These are phyloP conservation scores for Eucommia ulmoides DNA, from an alignment of 257 asterid species.

Conservation along the genomic window DNA sequence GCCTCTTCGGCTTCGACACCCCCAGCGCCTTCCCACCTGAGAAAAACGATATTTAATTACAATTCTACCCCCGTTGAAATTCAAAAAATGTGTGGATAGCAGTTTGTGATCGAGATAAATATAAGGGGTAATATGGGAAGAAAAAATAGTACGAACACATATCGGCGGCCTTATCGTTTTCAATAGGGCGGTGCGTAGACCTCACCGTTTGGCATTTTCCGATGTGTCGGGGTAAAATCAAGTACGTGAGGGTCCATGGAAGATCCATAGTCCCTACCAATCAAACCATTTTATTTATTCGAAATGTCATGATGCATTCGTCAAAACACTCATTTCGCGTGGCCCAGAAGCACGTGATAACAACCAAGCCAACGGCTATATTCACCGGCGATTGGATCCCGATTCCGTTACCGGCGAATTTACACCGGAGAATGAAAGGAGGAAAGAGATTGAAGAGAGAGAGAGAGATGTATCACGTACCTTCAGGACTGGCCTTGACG, in stretches of 20 bases:
- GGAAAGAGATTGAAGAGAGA: neutral
- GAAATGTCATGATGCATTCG: neutral
- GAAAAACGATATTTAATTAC: too few relatives aligned
- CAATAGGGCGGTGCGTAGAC: too few relatives aligned
- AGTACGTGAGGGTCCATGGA: too few relatives aligned
- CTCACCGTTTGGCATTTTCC: too few relatives aligned
- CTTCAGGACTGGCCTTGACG: slow-evolving; percentile 58
- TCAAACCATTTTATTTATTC: neutral
- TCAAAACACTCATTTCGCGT: slow-evolving; percentile 11
- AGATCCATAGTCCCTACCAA: neutral
- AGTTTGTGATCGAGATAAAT: too few relatives aligned
- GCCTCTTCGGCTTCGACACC: slow-evolving; percentile 46
- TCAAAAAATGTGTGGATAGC: too few relatives aligned
- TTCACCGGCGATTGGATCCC: slow-evolving; percentile 10
- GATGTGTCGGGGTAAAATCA: too few relatives aligned
- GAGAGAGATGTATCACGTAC: slow-evolving; percentile 23
- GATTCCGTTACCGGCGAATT: slow-evolving; percentile 13
- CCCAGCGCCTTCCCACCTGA: slow-evolving; percentile 60
- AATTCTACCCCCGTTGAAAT: too few relatives aligned
- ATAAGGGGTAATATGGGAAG: too few relatives aligned
- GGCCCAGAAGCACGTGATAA: slow-evolving; percentile 15
- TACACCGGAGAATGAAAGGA: slow-evolving; percentile 14
- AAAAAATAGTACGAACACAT: too few relatives aligned
- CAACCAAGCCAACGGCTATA: slow-evolving; percentile 30
- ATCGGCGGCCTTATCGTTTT: too few relatives aligned